phyloP scores from a whole-genome alignment of 2,329 filamentous ascomycete species.

The Lasiodiplodia citricola region DNA sequence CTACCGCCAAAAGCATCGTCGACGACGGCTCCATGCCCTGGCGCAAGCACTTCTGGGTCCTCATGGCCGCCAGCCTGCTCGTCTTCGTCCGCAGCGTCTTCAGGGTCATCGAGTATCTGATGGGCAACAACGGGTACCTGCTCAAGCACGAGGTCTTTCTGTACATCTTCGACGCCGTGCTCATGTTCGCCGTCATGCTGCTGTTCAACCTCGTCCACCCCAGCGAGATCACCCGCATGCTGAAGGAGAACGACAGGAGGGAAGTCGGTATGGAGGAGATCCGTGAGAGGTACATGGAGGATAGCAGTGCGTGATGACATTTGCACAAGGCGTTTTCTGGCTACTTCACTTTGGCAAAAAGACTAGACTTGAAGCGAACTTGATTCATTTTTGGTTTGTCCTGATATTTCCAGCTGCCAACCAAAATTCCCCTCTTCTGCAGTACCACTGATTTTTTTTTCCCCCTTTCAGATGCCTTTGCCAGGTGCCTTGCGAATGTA shows the following conservation, averaged over 20 bases:
- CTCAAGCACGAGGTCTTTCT: constrained; percentile 52
- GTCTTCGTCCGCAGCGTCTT: constrained; percentile 58
- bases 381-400: no score
- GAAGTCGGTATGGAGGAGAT: background rate
- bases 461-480: no score
- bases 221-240: constrained; percentile 33
- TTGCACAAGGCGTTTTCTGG: background rate
- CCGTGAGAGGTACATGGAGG: background rate
- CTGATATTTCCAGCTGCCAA: no score
- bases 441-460: no score
- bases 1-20: background rate
- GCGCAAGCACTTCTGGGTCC: constrained; percentile 45
- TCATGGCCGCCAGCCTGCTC: constrained; percentile 52
- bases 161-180: constrained; percentile 54
- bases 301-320: background rate
- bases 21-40: constrained; percentile 31
- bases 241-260: background rate
- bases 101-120: constrained; percentile 55
- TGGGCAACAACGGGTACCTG: constrained; percentile 52
- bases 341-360: no score
- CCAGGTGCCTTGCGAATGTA: no score
- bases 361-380: no score
- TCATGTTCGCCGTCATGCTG: constrained; percentile 52
- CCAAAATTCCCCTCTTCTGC: no score
- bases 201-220: constrained; percentile 48